Percentiles rank a stretch among this genome's conserved stretches.
Evolutionary conservation across 257 asterid species (phyloP).

Genomic region (Verbena officinalis): DNA sequence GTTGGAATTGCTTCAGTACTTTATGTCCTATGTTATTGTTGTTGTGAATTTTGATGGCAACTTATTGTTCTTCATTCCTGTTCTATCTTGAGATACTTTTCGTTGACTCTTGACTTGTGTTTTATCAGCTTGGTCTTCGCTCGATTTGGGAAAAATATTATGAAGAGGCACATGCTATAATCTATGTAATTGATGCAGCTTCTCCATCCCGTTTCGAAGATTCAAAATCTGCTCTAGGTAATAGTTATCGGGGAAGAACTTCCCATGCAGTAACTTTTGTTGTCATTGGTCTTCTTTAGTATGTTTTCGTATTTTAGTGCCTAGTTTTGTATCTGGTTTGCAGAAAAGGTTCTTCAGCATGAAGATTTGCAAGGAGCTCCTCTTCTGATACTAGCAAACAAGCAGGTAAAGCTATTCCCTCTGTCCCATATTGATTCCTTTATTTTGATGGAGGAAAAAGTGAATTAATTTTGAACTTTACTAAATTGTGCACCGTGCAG

Average conservation of each 20-base stretch:
- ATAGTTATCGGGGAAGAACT: slow-evolving; percentile 18
- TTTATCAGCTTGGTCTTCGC: slow-evolving; percentile 84
- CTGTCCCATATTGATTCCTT: not conserved
- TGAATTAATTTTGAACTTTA: not conserved
- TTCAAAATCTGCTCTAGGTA: slow-evolving; percentile 90
- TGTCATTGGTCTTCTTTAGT: not conserved
- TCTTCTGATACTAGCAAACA: slow-evolving; percentile 77
- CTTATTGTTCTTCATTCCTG: not conserved
- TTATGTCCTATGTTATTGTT: not conserved
- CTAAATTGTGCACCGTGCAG: slow-evolving; percentile 39
- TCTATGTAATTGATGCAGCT: slow-evolving; percentile 78
- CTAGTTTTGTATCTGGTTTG: slow-evolving; percentile 28
- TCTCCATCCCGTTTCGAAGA: slow-evolving; percentile 85
- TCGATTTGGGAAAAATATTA: slow-evolving; percentile 94
- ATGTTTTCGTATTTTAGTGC: slow-evolving; percentile 12
- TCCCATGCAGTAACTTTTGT: not conserved
- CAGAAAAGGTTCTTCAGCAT: slow-evolving; percentile 86
- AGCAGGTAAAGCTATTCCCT: slow-evolving; percentile 54
- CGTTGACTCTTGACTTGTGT: slow-evolving; percentile 31
- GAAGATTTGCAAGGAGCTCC: slow-evolving; percentile 94
- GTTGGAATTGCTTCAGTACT: not conserved
- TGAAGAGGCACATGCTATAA: slow-evolving; percentile 91
- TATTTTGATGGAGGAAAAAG: no score
- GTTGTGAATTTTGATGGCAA: not conserved
- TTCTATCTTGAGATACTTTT: not conserved